Base-by-base conservation (phyloP, 495 filamentous ascomycete species). In the Lasiosphaeria hispida region DNA sequence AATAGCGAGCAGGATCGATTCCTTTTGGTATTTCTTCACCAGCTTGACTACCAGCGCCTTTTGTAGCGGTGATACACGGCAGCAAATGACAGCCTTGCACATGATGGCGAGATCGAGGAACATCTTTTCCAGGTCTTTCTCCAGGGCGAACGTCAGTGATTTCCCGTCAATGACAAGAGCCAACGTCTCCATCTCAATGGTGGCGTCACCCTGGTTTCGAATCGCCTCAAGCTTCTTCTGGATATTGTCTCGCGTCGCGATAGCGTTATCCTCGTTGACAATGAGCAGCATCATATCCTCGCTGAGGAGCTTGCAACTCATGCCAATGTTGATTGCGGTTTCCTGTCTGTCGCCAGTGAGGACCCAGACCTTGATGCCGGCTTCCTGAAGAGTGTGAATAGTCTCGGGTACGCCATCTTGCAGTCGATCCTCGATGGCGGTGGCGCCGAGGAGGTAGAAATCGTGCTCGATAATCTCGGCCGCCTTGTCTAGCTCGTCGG, bases 291-390 rank as follows among this genome's bases (percentile, higher is more conserved):
- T 96, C 95, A 99, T 99, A 61, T 99, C 95, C 71, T 99, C 95
- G 47, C 91, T 96, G 44, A 99, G 91, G 19, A 99, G 81, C 76
- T 97, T 97, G 74, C 95, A 99, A 66, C 91, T 96, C 95, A 99
- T 99, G 56, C 95, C 95, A 65, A 99, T 99, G 67, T 99, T 99
- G 77, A 99, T 99, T 48, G 95, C 95, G 47, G 95, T 99, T 70
- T 99, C 95, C 70, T 99, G 95, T 66, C 95, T 82, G 77, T 99
- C 95, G 65, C 95, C 95, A 39, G 95, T 99, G 70, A 99, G 74
- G 17, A 99, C 95, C 94, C 95, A 99, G 44, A 99, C 85, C 75
- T 99, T 99, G 73, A 99, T 97, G 33, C 94, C 94, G 17, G 95
- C 95, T 55, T 90, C 89, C 68, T 99, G 95, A 9, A 99, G 82